Conservation (phyloP, 2,329 filamentous ascomycete species). For the Diaporthe nobilis region DNA sequence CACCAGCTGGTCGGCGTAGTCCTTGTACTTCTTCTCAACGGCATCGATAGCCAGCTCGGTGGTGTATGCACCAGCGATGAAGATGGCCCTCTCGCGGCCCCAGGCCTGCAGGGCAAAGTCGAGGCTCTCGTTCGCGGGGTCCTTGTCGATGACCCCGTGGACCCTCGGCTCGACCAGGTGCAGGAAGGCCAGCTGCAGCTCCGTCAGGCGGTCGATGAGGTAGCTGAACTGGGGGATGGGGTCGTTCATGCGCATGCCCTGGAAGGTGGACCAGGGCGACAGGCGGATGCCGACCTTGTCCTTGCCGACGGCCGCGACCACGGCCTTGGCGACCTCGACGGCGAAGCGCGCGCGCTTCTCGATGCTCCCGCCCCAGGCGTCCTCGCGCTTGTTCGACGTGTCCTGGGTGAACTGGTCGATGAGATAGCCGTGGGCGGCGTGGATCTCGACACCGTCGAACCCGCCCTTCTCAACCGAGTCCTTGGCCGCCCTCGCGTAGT, state of each 20-base stretch:
- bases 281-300: conserved; percentile 68
- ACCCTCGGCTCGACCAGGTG: conserved; percentile 72
- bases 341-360: conserved; percentile 67
- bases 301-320: conserved; percentile 60
- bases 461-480: conserved; percentile 71
- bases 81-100: conserved; percentile 50
- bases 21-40: conserved; percentile 41
- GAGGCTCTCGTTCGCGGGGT: conserved; percentile 38
- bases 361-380: conserved; percentile 68
- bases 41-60: conserved; percentile 46
- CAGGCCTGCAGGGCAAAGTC: conserved; percentile 51
- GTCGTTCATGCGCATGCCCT: conserved; percentile 72
- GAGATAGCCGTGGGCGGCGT: conserved; percentile 72
- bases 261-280: conserved; percentile 70
- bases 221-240: conserved; percentile 72
- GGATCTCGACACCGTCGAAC: conserved; percentile 77
- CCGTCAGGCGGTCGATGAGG: conserved; percentile 64
- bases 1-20: conserved; percentile 40
- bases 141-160: conserved; percentile 41
- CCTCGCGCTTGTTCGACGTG: conserved; percentile 65
- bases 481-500: conserved; percentile 69
- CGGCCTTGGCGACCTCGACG: conserved; percentile 61
- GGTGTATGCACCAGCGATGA: conserved; percentile 51
- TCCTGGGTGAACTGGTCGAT: conserved; percentile 74
- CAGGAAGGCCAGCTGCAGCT: conserved; percentile 68